Evolutionary conservation across 768 basidiomycete species (phyloP), one percentile per base, ranked within the genome.

Genomic region (Sporobolomyces phaffii): DNA sequence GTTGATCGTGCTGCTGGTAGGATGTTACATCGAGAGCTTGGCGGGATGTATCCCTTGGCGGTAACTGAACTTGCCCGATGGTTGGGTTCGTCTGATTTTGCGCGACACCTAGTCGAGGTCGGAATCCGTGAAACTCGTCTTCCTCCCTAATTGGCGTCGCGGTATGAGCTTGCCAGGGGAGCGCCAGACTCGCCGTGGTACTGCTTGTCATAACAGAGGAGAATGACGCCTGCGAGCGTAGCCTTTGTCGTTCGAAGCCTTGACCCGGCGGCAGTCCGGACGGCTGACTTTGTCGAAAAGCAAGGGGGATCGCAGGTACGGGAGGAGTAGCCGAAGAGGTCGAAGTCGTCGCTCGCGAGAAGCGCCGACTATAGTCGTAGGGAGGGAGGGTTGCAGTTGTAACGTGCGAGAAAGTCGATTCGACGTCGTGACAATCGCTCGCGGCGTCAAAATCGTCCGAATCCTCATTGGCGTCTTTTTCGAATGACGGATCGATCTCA

Each of bases 51-150:
- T n/a, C n/a, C n/a, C n/a, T n/a, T n/a, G n/a, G n/a, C n/a, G n/a
- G n/a, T n/a, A n/a, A n/a, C n/a, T n/a, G n/a, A n/a, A n/a, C n/a
- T n/a, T n/a, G n/a, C n/a, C n/a, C n/a, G n/a, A n/a, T n/a, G n/a
- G n/a, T n/a, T n/a, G n/a, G n/a, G n/a, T n/a, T n/a, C n/a, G n/a
- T n/a, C n/a, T n/a, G n/a, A n/a, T n/a, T n/a, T n/a, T n/a, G n/a
- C n/a, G n/a, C n/a, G n/a, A n/a, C n/a, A n/a, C n/a, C 53, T 29
- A 40, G 22, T 5, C 65, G 65, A 26, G 65, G 65, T 1, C 60
- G 51, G 33, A 67, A 67, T 13, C 65, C 65, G 36, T 67, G 65
- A 24, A 67, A 62, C 7, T 56, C 65, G 15, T 57, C 65, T 26
- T 28, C 31, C 2, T 45, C 45, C n/a, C n/a, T n/a, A n/a, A n/a